Evolutionary conservation across 768 basidiomycete genomes (phyloP).

Genomic region (Dacryopinax primogenitus): DNA sequence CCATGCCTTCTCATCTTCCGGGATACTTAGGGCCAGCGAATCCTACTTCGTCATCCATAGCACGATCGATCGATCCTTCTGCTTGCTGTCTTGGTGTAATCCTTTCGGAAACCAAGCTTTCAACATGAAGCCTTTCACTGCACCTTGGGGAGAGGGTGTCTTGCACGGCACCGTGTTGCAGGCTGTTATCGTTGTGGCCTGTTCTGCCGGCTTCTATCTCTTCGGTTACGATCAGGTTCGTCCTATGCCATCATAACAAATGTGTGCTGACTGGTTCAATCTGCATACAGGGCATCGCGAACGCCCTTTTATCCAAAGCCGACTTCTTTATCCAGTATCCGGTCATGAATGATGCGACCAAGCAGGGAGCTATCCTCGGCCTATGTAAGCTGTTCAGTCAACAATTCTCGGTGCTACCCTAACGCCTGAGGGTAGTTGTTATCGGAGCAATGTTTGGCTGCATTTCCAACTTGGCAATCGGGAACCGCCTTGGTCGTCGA

Average conservation of each 20-base stretch:
- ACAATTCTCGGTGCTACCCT: neutral
- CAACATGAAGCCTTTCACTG: neutral
- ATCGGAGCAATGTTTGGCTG: slow-evolving; percentile 16
- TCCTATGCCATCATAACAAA: too few species aligned
- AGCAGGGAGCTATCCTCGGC: slow-evolving; percentile 6
- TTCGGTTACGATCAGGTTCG: slow-evolving; percentile 5
- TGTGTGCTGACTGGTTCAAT: neutral
- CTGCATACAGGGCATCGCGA: slow-evolving; percentile 15
- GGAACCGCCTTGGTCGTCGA: slow-evolving; percentile 14
- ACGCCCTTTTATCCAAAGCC: slow-evolving; percentile 12
- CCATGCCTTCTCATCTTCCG: neutral
- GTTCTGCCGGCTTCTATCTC: slow-evolving; percentile 3
- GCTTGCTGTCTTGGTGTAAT: neutral
- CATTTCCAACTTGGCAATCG: slow-evolving; percentile 14
- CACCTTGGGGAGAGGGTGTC: neutral
- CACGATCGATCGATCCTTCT: neutral
- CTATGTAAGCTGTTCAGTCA: neutral
- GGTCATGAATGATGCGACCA: neutral
- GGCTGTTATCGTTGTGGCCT: neutral
- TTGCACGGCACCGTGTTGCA: neutral
- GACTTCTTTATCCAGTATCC: slow-evolving; percentile 12
- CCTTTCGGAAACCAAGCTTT: neutral
- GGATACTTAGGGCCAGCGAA: neutral
- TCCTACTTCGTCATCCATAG: neutral
- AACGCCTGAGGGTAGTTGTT: slow-evolving; percentile 12